Percentiles rank a stretch among this genome's conserved stretches.
phyloP scores from a whole-genome alignment of 139 green algal genomes.

The Klebsormidium nitens region DNA sequence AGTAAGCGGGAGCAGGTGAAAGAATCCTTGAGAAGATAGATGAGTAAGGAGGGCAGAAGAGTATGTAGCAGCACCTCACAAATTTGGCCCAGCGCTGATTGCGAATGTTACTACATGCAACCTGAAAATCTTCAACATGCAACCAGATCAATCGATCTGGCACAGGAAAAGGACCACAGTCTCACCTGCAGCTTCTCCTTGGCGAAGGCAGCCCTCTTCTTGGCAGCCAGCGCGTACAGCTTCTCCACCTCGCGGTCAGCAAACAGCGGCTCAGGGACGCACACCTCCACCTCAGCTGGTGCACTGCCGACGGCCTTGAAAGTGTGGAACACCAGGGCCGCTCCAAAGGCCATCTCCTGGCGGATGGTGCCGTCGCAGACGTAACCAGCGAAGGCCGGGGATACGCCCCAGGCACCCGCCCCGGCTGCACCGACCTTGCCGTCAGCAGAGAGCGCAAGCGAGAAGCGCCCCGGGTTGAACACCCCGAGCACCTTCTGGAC shows the following conservation, averaged over 20 bases:
- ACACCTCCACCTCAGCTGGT: neutral
- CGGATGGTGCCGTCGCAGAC: conserved; percentile 23
- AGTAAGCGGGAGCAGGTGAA: too few species aligned
- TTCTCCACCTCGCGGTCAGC: neutral
- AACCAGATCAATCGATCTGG: too few species aligned
- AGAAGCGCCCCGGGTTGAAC: conserved; percentile 55
- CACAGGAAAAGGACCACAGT: too few species aligned
- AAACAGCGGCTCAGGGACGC: neutral
- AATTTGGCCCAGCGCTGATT: too few species aligned
- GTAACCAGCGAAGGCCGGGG: conserved; percentile 39
- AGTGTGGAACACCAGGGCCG: conserved; percentile 37
- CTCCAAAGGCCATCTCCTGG: conserved; percentile 48
- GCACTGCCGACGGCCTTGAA: conserved; percentile 21
- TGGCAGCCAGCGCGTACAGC: neutral
- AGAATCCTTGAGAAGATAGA: too few species aligned
- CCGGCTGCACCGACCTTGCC: neutral
- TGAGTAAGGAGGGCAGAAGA: too few species aligned
- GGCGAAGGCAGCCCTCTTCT: conserved; percentile 1
- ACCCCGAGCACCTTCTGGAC: conserved; percentile 40
- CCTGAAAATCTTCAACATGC: too few species aligned
- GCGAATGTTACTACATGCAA: too few species aligned
- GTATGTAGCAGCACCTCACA: too few species aligned
- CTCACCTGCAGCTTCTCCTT: neutral
- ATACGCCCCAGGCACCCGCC: conserved; percentile 8
- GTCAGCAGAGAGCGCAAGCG: conserved; percentile 53